Evolutionary conservation across 129 eudicot genomes (phyloP), one percentile per base, ranked within the genome.

Genomic region (Silybum marianum): DNA sequence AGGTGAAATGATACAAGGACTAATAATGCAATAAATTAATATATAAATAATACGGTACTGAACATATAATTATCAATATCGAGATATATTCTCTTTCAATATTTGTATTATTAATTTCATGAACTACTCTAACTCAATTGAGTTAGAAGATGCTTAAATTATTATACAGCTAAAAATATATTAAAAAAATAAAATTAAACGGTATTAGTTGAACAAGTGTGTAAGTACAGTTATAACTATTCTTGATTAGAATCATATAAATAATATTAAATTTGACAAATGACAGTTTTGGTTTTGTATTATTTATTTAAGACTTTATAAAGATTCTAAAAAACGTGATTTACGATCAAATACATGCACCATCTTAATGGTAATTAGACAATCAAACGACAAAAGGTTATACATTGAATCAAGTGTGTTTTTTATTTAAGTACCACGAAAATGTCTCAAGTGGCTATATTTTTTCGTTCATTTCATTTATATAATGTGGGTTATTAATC

Each of bases 341-440:
- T 58, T 69, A 51, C 24, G 77, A 54, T 24, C 77, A 76, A 70
- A 77, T 82, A 74, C 85, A 82, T 76, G 85, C 51, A 82, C 40
- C 77, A 54, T 69, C 65, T 3, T 9, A 51, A 68, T 68, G 18
- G 39, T 22, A 79, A 70, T 36, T 71, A 30, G 77, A 79, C 83
- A 79, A 51, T 32, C 76, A 51, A 30, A 36, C 77, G 77, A 79
- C 83, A 79, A 48, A 19, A 48, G 16, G 18, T 28, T 70, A 58
- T 58, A 58, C 66, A 58, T 18, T 58, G 66, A 58, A 58, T 58
- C 66, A 18, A n/a, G 66, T 0, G 23, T 58, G 22, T 58, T 18
- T 18, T 32, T 32, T 4, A n/a, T 16, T 18, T 54, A 54, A 54
- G 63, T 54, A n/a, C 18, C 62, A 1, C 6, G 62, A 51, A 51